Evolutionary conservation across 768 basidiomycete genomes (phyloP).

Genomic region (Paxillus ammoniavirescens): DNA sequence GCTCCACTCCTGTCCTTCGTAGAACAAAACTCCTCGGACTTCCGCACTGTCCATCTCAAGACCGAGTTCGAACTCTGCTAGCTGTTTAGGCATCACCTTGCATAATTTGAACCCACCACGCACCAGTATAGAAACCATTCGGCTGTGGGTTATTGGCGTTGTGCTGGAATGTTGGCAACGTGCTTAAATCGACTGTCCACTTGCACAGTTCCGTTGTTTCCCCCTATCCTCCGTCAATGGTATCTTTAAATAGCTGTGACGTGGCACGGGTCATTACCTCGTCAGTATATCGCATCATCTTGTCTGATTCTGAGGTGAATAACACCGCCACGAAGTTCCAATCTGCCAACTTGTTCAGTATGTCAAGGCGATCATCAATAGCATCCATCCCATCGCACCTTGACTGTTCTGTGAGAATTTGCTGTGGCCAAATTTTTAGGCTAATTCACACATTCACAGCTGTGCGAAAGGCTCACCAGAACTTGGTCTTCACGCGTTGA

Average conservation of each 20-base stretch:
- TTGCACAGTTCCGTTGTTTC: constrained; percentile 74
- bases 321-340: constrained; percentile 79
- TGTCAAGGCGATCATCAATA: constrained; percentile 7
- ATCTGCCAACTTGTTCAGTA: constrained; percentile 42
- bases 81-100: neutral
- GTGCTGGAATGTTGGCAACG: constrained; percentile 75
- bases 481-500: constrained; percentile 79
- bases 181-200: constrained; percentile 83
- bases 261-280: constrained; percentile 43
- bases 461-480: constrained; percentile 55
- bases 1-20: constrained; percentile 79
- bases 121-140: constrained; percentile 79
- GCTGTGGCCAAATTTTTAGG: constrained; percentile 36
- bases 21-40: constrained; percentile 77
- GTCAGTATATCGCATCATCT: constrained; percentile 79
- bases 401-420: constrained; percentile 65
- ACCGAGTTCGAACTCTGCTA: constrained; percentile 77
- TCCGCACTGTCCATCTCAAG: constrained; percentile 84
- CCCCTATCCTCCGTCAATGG: constrained; percentile 42
- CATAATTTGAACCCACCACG: constrained; percentile 15
- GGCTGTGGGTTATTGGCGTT: constrained; percentile 56
- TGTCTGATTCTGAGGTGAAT: constrained; percentile 74
- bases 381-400: constrained; percentile 34
- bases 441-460: constrained; percentile 3
- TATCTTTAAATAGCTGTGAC: constrained; percentile 9